These are phyloP conservation scores for Colletotrichum phormii DNA, from an alignment of 2,329 filamentous ascomycete genomes.

Conservation along the genomic window DNA sequence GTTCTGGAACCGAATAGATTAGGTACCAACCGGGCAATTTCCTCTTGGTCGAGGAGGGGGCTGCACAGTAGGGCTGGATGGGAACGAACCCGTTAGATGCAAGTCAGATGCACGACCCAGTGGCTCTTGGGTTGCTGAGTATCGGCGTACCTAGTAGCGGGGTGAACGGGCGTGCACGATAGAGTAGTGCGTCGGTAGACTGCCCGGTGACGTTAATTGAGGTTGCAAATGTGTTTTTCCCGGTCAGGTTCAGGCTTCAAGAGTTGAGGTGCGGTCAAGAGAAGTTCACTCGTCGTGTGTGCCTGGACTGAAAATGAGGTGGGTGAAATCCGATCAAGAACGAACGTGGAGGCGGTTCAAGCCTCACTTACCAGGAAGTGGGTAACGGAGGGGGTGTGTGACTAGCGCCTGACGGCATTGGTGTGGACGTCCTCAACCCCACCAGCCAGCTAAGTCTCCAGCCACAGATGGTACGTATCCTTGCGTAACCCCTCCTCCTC, in stretches of 20 bases:
- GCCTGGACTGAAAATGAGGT: constrained; percentile 11
- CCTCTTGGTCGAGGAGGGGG: constrained; percentile 14
- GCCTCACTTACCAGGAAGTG: constrained; percentile 30
- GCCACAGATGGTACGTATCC: constrained; percentile 24
- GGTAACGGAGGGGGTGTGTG: constrained; percentile 33
- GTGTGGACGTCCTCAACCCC: neutral
- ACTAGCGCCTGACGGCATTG: neutral
- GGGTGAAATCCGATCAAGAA: constrained; percentile 24
- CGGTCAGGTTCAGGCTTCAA: constrained; percentile 17
- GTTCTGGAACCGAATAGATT: constrained; percentile 22
- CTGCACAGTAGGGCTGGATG: constrained; percentile 32
- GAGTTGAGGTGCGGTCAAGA: constrained; percentile 16
- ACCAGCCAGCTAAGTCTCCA: constrained; percentile 19
- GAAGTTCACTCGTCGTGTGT: constrained; percentile 19
- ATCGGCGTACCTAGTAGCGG: constrained; percentile 1
- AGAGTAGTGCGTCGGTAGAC: neutral
- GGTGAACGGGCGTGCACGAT: neutral
- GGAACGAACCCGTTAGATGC: constrained; percentile 30
- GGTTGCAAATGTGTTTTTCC: neutral
- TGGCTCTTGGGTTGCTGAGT: constrained; percentile 15
- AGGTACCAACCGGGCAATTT: constrained; percentile 29
- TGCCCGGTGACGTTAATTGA: constrained; percentile 14
- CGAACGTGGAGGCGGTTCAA: constrained; percentile 24
- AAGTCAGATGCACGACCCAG: constrained; percentile 35
- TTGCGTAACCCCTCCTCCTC: neutral